A percentile compares a stretch with the other conserved stretches of the same genome.
Conservation (phyloP, 495 filamentous ascomycete genomes). For the Aspergillus nidulans region DNA sequence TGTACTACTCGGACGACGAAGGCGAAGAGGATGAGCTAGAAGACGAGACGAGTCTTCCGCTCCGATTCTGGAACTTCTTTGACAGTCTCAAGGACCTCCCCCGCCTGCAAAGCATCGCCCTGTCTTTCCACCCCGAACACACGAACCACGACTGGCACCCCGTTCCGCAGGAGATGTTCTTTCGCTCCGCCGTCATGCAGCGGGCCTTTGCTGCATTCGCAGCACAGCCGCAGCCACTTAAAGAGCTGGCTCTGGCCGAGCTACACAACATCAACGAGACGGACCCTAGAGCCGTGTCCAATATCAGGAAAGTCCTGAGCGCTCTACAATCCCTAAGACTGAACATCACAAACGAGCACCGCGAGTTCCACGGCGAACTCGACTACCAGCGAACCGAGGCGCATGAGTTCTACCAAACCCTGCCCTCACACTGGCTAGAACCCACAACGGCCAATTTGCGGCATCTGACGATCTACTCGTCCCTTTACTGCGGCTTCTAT, state of each 20-base stretch:
- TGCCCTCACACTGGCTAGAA: constrained; percentile 21
- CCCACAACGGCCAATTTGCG: constrained; percentile 16
- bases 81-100: constrained; percentile 9
- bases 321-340: constrained; percentile 15
- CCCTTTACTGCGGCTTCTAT: constrained; percentile 22
- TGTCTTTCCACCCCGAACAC: constrained; percentile 19
- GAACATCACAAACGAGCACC: constrained; percentile 16
- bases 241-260: constrained; percentile 19
- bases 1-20: not conserved
- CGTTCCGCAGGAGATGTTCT: constrained; percentile 1
- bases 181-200: constrained; percentile 15
- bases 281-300: not conserved
- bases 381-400: not conserved
- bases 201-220: constrained; percentile 5
- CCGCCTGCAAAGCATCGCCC: constrained; percentile 15
- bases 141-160: not conserved
- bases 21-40: not conserved
- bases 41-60: not conserved
- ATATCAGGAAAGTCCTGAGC: constrained; percentile 8
- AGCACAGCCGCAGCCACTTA: not conserved
- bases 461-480: constrained; percentile 25
- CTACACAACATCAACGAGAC: constrained; percentile 17
- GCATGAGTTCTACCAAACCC: not conserved
- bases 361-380: not conserved
- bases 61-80: not conserved